These are phyloP conservation scores for Strobilomyces echinocephalus DNA, from an alignment of 768 basidiomycete genomes.

Conservation along the genomic window DNA sequence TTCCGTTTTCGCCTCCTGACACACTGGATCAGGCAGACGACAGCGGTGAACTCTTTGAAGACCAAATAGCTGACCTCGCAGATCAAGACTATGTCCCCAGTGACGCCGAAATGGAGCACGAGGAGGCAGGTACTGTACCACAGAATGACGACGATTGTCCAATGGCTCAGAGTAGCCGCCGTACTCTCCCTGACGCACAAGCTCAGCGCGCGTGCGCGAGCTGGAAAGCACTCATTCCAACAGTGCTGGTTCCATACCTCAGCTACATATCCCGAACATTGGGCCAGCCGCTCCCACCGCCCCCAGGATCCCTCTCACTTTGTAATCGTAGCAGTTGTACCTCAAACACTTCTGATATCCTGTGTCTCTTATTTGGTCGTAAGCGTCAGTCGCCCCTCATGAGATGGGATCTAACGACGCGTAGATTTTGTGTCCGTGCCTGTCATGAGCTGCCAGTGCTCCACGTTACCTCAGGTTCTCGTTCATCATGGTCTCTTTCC, in stretches of 20 bases:
- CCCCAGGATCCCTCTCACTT: not conserved
- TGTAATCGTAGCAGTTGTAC: too few species aligned
- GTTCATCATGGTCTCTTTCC: not conserved
- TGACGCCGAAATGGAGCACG: not conserved
- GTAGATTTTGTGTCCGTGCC: not conserved
- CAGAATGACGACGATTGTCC: not conserved
- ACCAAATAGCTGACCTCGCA: not conserved
- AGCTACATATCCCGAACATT: not conserved
- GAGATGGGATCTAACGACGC: too few species aligned
- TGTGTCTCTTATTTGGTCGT: too few species aligned
- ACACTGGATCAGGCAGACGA: too few species aligned
- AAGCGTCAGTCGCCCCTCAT: too few species aligned
- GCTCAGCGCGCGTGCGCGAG: not conserved
- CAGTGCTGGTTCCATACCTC: not conserved
- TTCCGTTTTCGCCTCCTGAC: not conserved
- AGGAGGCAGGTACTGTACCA: not conserved
- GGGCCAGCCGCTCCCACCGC: not conserved
- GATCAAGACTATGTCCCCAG: not conserved
- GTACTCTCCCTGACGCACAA: not conserved
- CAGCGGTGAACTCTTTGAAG: not conserved
- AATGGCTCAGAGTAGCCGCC: not conserved
- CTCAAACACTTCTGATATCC: too few species aligned
- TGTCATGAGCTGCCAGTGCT: not conserved
- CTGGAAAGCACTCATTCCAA: not conserved
- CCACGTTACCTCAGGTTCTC: not conserved